Percentiles rank a stretch among this genome's conserved stretches.
Evolutionary conservation across 2,329 filamentous ascomycete genomes (phyloP).

Genomic region (Cladosporium sphaerospermum): DNA sequence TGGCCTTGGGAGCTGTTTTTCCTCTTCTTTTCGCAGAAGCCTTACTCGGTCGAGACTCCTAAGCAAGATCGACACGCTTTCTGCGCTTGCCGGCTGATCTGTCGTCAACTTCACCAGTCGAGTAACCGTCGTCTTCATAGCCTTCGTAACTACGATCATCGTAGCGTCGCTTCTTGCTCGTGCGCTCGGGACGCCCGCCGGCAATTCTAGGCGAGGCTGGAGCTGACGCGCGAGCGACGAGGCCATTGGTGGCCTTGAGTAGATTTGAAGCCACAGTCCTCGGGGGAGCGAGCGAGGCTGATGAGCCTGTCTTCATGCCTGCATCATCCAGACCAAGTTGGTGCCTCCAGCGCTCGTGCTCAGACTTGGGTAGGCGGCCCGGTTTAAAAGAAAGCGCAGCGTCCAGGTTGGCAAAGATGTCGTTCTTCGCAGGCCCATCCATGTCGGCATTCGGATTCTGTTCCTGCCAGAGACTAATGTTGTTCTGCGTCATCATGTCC

Average conservation of each 20-base stretch:
- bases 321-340: slow-evolving; percentile 41
- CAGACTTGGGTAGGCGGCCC: slow-evolving; percentile 36
- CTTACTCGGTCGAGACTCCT: neutral
- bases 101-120: slow-evolving; percentile 65
- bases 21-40: neutral
- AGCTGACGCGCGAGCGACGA: slow-evolving; percentile 24
- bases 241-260: slow-evolving; percentile 12
- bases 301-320: slow-evolving; percentile 16
- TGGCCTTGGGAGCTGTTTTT: neutral
- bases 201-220: slow-evolving; percentile 38
- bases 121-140: slow-evolving; percentile 64
- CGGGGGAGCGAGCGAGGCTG: slow-evolving; percentile 4
- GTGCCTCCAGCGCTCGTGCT: slow-evolving; percentile 37
- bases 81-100: slow-evolving; percentile 23
- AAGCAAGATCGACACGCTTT: slow-evolving; percentile 16
- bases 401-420: slow-evolving; percentile 33
- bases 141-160: slow-evolving; percentile 67
- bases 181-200: slow-evolving; percentile 54
- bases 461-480: slow-evolving; percentile 32
- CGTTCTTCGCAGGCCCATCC: slow-evolving; percentile 26
- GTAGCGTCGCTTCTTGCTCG: slow-evolving; percentile 68
- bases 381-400: slow-evolving; percentile 38
- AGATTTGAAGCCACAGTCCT: slow-evolving; percentile 12
- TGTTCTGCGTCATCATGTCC: slow-evolving; percentile 19
- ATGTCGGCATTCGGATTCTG: slow-evolving; percentile 18